A percentile compares a stretch with the other conserved stretches of the same genome.
Evolutionary conservation across 768 basidiomycete genomes (phyloP).

Genomic region (Glaciozyma antarctica): DNA sequence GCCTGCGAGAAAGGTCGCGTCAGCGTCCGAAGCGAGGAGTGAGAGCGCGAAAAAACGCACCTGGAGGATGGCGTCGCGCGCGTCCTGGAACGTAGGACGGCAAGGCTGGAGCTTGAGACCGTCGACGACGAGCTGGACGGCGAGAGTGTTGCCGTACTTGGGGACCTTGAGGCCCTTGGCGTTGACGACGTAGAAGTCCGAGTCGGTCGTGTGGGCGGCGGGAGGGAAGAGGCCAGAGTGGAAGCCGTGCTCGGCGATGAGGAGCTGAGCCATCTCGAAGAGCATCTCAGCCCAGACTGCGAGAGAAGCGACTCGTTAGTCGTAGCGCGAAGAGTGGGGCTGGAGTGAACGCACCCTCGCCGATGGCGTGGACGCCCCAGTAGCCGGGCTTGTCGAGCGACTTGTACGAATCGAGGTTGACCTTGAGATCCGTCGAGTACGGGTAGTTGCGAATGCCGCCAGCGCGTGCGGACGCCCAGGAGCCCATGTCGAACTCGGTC

Average conservation of each 20-base stretch:
- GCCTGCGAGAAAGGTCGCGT: constrained; percentile 78
- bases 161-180: constrained; percentile 55
- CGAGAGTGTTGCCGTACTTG: constrained; percentile 81
- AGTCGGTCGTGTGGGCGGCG: constrained; percentile 40
- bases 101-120: constrained; percentile 95
- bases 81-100: constrained; percentile 47
- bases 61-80: constrained; percentile 28
- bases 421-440: constrained; percentile 50
- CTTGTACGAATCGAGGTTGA: constrained; percentile 86
- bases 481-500: constrained; percentile 52
- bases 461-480: constrained; percentile 77
- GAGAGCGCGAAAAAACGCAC: not conserved
- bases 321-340: not conserved
- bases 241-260: constrained; percentile 30
- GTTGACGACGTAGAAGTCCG: constrained; percentile 57
- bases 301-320: constrained; percentile 1
- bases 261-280: constrained; percentile 39
- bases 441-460: constrained; percentile 69
- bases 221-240: constrained; percentile 55
- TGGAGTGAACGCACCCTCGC: constrained; percentile 44
- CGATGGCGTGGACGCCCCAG: constrained; percentile 62
- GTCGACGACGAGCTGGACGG: constrained; percentile 60
- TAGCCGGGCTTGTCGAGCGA: constrained; percentile 87
- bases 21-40: constrained; percentile 50
- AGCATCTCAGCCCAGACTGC: constrained; percentile 65